These are phyloP conservation scores for Nannochloris sp. DNA, from an alignment of 139 green algal species.

Conservation along the genomic window DNA sequence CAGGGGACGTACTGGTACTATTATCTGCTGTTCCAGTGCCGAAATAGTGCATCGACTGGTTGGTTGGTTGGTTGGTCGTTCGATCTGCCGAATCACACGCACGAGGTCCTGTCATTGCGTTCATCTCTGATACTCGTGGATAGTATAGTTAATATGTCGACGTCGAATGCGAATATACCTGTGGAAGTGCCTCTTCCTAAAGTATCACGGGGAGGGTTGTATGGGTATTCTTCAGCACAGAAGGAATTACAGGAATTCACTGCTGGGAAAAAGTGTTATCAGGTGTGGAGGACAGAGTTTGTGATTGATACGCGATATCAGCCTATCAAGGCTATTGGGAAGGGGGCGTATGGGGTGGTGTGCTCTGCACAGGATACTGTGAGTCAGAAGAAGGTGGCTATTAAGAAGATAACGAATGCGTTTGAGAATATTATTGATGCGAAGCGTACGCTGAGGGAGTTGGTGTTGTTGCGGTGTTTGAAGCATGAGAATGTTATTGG, in stretches of 20 bases:
- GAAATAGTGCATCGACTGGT: too few species aligned
- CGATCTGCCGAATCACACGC: too few species aligned
- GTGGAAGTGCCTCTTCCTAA: conserved; percentile 4
- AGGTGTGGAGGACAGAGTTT: conserved; percentile 83
- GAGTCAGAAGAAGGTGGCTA: conserved; percentile 80
- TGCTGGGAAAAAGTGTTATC: conserved; percentile 67
- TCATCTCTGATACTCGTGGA: too few species aligned
- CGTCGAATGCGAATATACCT: background rate
- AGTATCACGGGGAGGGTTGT: background rate
- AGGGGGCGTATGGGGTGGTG: conserved; percentile 96
- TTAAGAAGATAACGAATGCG: conserved; percentile 95
- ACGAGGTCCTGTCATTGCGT: too few species aligned
- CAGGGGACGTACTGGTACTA: too few species aligned
- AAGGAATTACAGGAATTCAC: conserved; percentile 52
- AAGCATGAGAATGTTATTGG: conserved; percentile 84
- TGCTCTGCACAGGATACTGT: conserved; percentile 78
- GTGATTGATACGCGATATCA: conserved; percentile 78
- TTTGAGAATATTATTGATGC: conserved; percentile 96
- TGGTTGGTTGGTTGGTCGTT: too few species aligned
- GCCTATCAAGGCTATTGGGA: conserved; percentile 82
- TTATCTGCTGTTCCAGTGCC: too few species aligned
- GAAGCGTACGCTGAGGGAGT: conserved; percentile 83
- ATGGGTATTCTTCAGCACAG: conserved; percentile 51
- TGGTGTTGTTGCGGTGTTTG: conserved; percentile 84
- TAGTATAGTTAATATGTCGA: background rate